Percentiles rank a stretch among this genome's conserved stretches.
Conservation (phyloP, 257 asterid genomes). For the Jacaranda copaia region DNA sequence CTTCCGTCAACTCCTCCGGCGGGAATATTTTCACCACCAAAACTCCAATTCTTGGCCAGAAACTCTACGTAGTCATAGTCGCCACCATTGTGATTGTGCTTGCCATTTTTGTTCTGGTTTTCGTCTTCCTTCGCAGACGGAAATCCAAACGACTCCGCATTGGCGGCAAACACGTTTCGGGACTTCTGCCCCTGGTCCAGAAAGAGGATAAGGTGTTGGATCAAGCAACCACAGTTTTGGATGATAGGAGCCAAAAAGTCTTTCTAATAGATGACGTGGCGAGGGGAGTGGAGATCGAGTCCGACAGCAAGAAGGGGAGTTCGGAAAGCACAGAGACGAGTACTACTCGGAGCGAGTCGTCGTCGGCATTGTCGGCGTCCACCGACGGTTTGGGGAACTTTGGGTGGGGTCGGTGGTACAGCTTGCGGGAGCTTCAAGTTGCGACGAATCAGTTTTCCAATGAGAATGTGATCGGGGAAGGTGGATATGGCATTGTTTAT, state of each 20-base stretch:
- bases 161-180: constrained; percentile 43
- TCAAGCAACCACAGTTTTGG: constrained; percentile 2
- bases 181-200: constrained; percentile 55
- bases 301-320: constrained; percentile 46
- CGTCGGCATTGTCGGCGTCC: constrained; percentile 62
- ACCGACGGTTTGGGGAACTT: constrained; percentile 52
- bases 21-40: constrained; percentile 42
- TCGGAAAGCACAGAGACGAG: constrained; percentile 64
- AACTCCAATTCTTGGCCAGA: constrained; percentile 67
- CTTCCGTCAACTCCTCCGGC: constrained; percentile 35
- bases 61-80: constrained; percentile 53
- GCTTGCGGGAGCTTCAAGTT: constrained; percentile 56
- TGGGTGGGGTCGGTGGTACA: constrained; percentile 72
- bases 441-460: constrained; percentile 60
- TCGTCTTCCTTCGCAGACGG: constrained; percentile 43
- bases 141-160: constrained; percentile 41
- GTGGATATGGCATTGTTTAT: constrained; percentile 79
- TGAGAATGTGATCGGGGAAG: constrained; percentile 71
- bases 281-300: constrained; percentile 37
- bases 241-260: constrained; percentile 32
- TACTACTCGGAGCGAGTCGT: constrained; percentile 60
- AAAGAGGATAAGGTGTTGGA: constrained; percentile 33
- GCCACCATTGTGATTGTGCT: constrained; percentile 44
- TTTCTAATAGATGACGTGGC: constrained; percentile 31
- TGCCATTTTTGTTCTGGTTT: constrained; percentile 42